A percentile compares a stretch with the other conserved stretches of the same genome.
These are phyloP conservation scores for Ophiostoma himal-ulmi DNA, from an alignment of 2,329 filamentous ascomycete species.

Conservation along the genomic window DNA sequence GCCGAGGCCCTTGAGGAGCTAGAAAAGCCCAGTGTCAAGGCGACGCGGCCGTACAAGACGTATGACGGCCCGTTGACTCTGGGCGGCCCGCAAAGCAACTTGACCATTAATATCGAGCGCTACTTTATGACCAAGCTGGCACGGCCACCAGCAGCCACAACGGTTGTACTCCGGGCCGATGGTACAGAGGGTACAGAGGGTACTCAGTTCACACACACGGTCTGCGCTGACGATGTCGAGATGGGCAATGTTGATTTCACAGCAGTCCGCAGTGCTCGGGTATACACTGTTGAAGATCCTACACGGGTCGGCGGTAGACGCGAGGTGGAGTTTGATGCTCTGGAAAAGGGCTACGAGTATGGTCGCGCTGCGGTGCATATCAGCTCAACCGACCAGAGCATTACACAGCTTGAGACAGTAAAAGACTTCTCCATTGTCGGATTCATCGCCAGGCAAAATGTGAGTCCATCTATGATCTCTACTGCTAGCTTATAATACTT, in stretches of 20 bases:
- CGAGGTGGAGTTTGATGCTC: slow-evolving; percentile 72
- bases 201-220: slow-evolving; percentile 48
- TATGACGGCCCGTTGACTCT: slow-evolving; percentile 77
- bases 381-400: slow-evolving; percentile 74
- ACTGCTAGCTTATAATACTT: neutral
- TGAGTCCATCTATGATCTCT: slow-evolving; percentile 33
- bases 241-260: slow-evolving; percentile 48
- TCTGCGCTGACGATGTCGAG: slow-evolving; percentile 47
- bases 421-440: slow-evolving; percentile 77
- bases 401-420: slow-evolving; percentile 77
- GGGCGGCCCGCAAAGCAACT: slow-evolving; percentile 66
- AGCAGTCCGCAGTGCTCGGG: slow-evolving; percentile 67
- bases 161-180: slow-evolving; percentile 59
- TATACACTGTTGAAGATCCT: slow-evolving; percentile 75
- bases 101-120: slow-evolving; percentile 81
- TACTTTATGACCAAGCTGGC: slow-evolving; percentile 83
- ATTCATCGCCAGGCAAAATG: slow-evolving; percentile 69
- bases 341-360: slow-evolving; percentile 93
- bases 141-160: slow-evolving; percentile 67
- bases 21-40: slow-evolving; percentile 68
- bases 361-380: slow-evolving; percentile 89
- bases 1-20: slow-evolving; percentile 79
- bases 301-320: slow-evolving; percentile 69
- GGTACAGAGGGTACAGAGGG: slow-evolving; percentile 40
- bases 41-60: slow-evolving; percentile 65